Base-by-base conservation (phyloP, 106 monocot genomes). In the Narthecium ossifragum region DNA sequence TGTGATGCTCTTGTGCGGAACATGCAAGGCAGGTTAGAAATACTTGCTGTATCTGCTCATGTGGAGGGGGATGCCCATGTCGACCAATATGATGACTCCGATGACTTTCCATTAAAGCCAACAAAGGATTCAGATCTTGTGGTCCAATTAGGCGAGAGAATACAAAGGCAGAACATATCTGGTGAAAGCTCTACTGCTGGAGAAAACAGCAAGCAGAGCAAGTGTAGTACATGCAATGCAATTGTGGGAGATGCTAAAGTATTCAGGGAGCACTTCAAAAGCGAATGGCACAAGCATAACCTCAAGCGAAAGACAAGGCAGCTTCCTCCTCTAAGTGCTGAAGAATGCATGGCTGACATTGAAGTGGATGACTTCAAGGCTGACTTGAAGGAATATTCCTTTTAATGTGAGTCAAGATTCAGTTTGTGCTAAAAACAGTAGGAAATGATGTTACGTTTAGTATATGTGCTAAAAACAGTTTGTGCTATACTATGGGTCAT, bases 261-360 rank as follows among this genome's bases (percentile, higher is more conserved):
- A 46, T 96, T 86, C 28, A 86, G 91, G 60, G 98, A 91, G 54
- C 90, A 91, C 61, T 91, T 73, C 61, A 91, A 98, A 61, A 72
- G 68, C 17, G 87, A 87, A 6, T 98, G 90, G 91, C 91, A 91
- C 81, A 98, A 91, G 66, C 98, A 91, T 46, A 91, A 91, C 39
- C 62, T 87, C 53, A 90, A 63, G 55, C 59, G 98, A 22, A 91
- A 91, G 67, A 85, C 81, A 18, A 84, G 71, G 57, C 62, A 87
- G 26, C 90, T 91, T 61, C 81, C 86, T 46, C 98, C 98, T 51
- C 59, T 98, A 18, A 53, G 69, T 12, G 59, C 61, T 33, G 91
- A 98, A 69, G 98, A 98, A 56, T 98, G 98, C 34, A 27, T 69
- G 10, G 61, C 84, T 15, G 87, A 98, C 32, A 55, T 79, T 54